Base-by-base conservation (phyloP, 2,329 filamentous ascomycete species). In the Monilinia fructigena region DNA sequence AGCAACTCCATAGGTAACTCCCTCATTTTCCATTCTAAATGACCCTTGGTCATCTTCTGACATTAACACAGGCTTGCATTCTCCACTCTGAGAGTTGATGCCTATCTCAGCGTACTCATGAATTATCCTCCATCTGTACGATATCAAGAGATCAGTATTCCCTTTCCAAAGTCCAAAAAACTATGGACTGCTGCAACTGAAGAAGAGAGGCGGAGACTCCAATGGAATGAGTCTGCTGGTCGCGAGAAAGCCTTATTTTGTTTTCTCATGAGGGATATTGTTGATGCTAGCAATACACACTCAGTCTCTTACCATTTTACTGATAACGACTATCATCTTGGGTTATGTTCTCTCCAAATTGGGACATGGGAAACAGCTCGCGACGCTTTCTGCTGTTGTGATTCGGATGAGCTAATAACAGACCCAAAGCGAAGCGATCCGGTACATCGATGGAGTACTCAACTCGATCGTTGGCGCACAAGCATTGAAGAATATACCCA, bases 81-180 rank as follows among this genome's bases (percentile, higher is more conserved):
- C 4, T 56, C 61, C 1, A 35, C 35, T 23, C 28, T 56, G 18
- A 56, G 52, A 48, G 61, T 64, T 4, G 61, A 64, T 64, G 61
- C 61, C 7, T 48, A 64, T 55, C 26, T 64, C 2, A 56, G 61
- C 26, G 52, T 56, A 5, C 52, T 64, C 2, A 56, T 64, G 61
- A 40, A 64, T 38, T 48, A 64, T 38, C 52, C 61, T 2, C 61
- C 52, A 4, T 56, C 61, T n/a, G 40, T 64, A n/a, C 52, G 52
- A 18, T 64, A 64, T 45, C 61, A 55, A 31, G 61, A 64, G 28
- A 56, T 64, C 26, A 64, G 61, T 26, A 64, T 64, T 52, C 61
- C 61, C 2, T 14, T 64, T 16, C 61, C 61, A 47, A 64, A 64
- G 14, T 56, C 61, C 20, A 35, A 40, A 6, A 55, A 48, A 6